Evolutionary conservation across 352 stramenopile species (phyloP).

Genomic region (Blastocystis sp.): DNA sequence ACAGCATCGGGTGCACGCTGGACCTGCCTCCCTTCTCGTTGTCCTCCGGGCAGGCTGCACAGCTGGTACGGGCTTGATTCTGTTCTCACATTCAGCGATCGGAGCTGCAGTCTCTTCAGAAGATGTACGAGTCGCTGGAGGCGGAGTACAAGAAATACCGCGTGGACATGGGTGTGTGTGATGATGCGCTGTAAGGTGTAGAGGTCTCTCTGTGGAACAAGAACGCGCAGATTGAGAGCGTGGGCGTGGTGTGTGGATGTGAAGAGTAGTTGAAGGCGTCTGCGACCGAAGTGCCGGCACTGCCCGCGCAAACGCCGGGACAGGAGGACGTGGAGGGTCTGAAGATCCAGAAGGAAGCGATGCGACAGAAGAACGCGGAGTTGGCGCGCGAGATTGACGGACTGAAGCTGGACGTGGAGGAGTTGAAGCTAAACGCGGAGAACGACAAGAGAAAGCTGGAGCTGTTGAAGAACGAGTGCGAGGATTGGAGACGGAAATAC

Average conservation of each 20-base stretch:
- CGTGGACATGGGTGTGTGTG: constrained; percentile 23
- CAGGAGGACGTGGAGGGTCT: constrained; percentile 52
- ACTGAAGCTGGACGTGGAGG: constrained; percentile 18
- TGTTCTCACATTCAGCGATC: not conserved
- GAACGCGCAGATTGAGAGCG: constrained; percentile 36
- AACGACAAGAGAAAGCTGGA: constrained; percentile 18
- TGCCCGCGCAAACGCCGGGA: not conserved
- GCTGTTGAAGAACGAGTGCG: constrained; percentile 3
- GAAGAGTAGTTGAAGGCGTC: not conserved
- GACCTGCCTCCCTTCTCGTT: constrained; percentile 47
- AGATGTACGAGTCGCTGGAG: constrained; percentile 29
- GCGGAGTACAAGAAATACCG: constrained; percentile 52
- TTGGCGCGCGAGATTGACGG: constrained; percentile 1
- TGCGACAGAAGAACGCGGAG: not conserved
- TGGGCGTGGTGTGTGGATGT: not conserved
- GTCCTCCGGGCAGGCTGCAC: not conserved
- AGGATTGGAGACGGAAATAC: constrained; percentile 40
- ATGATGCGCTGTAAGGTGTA: not conserved
- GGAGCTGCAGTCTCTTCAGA: constrained; percentile 4
- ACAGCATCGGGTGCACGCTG: constrained; percentile 35
- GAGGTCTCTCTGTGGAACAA: constrained; percentile 51
- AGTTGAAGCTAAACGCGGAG: not conserved
- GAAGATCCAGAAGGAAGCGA: constrained; percentile 2
- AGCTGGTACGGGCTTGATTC: not conserved
- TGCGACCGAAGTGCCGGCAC: not conserved